These are phyloP conservation scores for Trichomonascaceae sp. DNA, from an alignment of 1,139 yeast species.

Conservation along the genomic window DNA sequence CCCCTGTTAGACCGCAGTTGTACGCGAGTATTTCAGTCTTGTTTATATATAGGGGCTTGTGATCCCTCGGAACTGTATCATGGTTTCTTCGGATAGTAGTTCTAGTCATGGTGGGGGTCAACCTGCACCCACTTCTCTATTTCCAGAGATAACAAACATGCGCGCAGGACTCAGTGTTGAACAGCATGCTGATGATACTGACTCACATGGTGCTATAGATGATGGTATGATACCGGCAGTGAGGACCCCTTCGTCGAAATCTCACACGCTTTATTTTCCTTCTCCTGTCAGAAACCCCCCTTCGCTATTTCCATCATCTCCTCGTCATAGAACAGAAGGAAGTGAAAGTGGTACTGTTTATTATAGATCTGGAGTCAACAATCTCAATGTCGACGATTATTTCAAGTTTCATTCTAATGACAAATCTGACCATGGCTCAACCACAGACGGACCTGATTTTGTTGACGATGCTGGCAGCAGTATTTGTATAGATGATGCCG, in stretches of 20 bases:
- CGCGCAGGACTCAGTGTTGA: background rate
- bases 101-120: background rate
- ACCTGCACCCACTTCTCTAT: background rate
- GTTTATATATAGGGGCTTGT: background rate
- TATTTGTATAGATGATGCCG: constrained; percentile 31
- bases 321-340: background rate
- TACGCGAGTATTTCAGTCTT: background rate
- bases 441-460: constrained; percentile 1
- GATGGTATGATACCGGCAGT: background rate
- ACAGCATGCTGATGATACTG: background rate
- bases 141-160: background rate
- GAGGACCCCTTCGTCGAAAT: background rate
- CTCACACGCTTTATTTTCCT: background rate
- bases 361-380: background rate
- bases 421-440: background rate
- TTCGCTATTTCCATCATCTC: background rate
- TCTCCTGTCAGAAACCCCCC: background rate
- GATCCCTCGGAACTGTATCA: background rate
- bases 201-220: background rate
- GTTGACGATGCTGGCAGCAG: constrained; percentile 30
- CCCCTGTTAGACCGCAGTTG: background rate
- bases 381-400: constrained; percentile 3
- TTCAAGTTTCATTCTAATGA: background rate
- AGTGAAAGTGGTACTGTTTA: background rate
- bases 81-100: background rate